Evolutionary conservation across 305 asterid species (phyloP).

Genomic region (Salvia sclarea): DNA sequence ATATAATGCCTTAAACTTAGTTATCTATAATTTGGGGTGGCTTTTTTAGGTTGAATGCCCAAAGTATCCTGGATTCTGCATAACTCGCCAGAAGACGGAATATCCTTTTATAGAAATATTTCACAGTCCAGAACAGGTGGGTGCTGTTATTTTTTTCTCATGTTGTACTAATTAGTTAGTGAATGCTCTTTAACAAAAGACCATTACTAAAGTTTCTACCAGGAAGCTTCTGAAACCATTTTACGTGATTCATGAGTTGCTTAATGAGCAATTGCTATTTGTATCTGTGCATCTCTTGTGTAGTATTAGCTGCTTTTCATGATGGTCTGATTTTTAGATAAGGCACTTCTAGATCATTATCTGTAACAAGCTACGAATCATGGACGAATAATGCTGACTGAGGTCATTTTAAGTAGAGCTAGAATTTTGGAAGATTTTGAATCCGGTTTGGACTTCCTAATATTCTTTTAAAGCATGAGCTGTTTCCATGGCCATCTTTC

Average conservation of each 20-base stretch:
- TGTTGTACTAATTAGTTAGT: slow-evolving; percentile 14
- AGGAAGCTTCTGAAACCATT: slow-evolving; percentile 6
- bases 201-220: not conserved
- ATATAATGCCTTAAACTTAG: not conserved
- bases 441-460: slow-evolving; percentile 2
- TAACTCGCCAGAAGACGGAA: slow-evolving; percentile 86
- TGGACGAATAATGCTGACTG: not conserved
- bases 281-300: not conserved
- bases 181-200: not conserved
- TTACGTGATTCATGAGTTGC: not conserved
- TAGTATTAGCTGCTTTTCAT: not conserved
- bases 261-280: not conserved
- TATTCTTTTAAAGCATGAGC: slow-evolving; percentile 17
- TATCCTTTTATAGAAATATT: slow-evolving; percentile 90
- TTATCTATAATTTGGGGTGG: slow-evolving; percentile 30
- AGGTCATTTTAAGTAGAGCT: not conserved
- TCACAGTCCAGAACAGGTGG: slow-evolving; percentile 87
- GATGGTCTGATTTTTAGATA: not conserved
- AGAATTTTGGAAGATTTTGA: not conserved
- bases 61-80: slow-evolving; percentile 92
- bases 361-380: not conserved
- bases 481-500: not conserved
- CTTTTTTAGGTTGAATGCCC: slow-evolving; percentile 87
- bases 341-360: slow-evolving; percentile 1
- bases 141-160: slow-evolving; percentile 11